Percentiles rank a stretch among this genome's conserved stretches.
These are phyloP conservation scores for Phytophthora brassicae DNA, from an alignment of 352 stramenopile species.

Conservation along the genomic window DNA sequence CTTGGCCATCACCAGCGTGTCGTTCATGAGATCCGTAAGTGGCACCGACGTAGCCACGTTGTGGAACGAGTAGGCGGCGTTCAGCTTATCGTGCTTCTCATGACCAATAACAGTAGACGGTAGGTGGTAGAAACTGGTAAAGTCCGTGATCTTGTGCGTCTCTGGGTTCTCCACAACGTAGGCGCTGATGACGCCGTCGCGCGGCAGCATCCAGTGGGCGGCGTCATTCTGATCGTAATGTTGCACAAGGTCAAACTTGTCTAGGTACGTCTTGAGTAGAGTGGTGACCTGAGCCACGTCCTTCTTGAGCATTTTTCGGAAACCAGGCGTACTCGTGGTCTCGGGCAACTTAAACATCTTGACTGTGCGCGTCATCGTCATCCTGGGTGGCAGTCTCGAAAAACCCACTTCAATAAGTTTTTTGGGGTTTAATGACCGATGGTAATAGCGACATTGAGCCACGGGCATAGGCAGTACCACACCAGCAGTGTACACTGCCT, in stretches of 20 bases:
- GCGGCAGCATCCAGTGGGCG: slow-evolving; percentile 97
- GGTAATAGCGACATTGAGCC: slow-evolving; percentile 95
- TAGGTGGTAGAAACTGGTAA: slow-evolving; percentile 98
- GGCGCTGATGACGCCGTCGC: slow-evolving; percentile 93
- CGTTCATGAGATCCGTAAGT: slow-evolving; percentile 51
- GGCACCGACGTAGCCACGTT: slow-evolving; percentile 85
- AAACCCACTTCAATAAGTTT: slow-evolving; percentile 99
- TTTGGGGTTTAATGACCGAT: slow-evolving; percentile 98
- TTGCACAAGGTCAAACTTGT: slow-evolving; percentile 85
- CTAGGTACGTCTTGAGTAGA: slow-evolving; percentile 64
- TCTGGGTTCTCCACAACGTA: slow-evolving; percentile 89
- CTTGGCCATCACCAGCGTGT: slow-evolving; percentile 68
- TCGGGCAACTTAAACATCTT: slow-evolving; percentile 92
- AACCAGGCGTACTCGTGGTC: slow-evolving; percentile 38
- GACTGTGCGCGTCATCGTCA: slow-evolving; percentile 96
- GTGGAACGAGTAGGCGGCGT: slow-evolving; percentile 99
- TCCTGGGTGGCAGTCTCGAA: slow-evolving; percentile 91
- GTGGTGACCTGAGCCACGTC: slow-evolving; percentile 62
- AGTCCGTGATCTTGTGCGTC: slow-evolving; percentile 91
- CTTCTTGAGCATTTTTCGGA: slow-evolving; percentile 64
- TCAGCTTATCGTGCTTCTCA: slow-evolving; percentile 95
- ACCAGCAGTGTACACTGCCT: slow-evolving; percentile 99
- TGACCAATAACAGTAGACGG: slow-evolving; percentile 96
- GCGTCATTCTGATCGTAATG: slow-evolving; percentile 94
- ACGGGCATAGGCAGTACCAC: slow-evolving; percentile 97